Conservation (phyloP, 495 filamentous ascomycete species). For the Aspergillus incahuasiensis region DNA sequence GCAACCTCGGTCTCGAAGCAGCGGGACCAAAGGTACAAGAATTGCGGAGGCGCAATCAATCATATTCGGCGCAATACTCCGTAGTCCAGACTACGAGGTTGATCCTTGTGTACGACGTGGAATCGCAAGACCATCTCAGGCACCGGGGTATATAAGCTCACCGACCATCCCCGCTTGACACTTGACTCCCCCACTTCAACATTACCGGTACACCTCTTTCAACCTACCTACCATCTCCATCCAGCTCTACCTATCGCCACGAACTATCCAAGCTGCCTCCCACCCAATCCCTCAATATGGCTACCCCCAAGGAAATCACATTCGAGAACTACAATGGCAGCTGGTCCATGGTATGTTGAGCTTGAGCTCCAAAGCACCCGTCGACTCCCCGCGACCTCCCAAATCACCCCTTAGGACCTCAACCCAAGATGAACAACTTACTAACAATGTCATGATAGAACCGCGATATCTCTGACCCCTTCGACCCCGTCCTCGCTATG, state of each 20-base stretch:
- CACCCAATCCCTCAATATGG: constrained; percentile 56
- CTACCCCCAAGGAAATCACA: constrained; percentile 68
- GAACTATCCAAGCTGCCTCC: neutral
- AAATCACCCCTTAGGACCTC: neutral
- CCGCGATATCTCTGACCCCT: constrained; percentile 67
- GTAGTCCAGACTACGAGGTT: neutral
- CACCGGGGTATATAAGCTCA: neutral
- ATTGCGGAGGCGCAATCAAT: constrained; percentile 6
- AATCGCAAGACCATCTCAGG: neutral
- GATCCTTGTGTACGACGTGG: neutral
- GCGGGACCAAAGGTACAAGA: neutral
- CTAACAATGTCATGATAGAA: constrained; percentile 49
- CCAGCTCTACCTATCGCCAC: neutral
- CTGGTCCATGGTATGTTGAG: constrained; percentile 66
- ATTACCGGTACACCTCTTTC: neutral
- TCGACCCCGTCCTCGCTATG: constrained; percentile 67
- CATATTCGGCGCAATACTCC: neutral
- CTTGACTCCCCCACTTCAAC: neutral
- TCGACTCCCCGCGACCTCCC: neutral
- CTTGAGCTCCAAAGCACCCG: neutral
- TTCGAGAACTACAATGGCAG: constrained; percentile 70
- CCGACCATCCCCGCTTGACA: neutral
- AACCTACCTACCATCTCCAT: neutral
- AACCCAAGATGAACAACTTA: neutral
- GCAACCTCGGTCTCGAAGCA: neutral